Percentiles rank a stretch among this genome's conserved stretches.
Evolutionary conservation across 1,139 yeast species (phyloP).

Genomic region (Wickerhamomyces sp.): DNA sequence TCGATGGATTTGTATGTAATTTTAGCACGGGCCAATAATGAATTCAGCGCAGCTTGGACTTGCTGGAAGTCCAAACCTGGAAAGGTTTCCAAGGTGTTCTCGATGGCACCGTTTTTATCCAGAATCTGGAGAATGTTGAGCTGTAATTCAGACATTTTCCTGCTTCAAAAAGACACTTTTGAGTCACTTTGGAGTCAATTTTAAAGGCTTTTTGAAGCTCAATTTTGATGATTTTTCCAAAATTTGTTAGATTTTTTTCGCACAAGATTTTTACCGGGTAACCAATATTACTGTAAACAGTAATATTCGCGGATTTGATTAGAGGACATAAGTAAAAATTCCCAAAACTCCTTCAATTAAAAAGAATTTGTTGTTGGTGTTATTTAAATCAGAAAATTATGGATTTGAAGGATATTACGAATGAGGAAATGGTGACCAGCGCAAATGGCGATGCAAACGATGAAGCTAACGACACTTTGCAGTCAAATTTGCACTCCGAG

Average conservation of each 20-base stretch:
- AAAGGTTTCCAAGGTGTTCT: slow-evolving; percentile 58
- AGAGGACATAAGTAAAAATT: neutral
- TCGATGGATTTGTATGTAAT: slow-evolving; percentile 71
- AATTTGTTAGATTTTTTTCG: too few relatives aligned
- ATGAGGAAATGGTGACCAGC: neutral
- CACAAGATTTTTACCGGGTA: too few relatives aligned
- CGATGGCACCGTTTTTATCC: slow-evolving; percentile 54
- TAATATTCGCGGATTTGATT: neutral
- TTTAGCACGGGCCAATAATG: slow-evolving; percentile 83
- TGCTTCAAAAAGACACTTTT: neutral
- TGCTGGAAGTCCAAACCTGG: slow-evolving; percentile 49
- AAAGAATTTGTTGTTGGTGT: neutral
- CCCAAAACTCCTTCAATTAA: neutral
- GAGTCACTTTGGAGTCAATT: too few relatives aligned
- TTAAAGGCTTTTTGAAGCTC: neutral
- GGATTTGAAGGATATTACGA: neutral
- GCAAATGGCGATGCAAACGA: neutral
- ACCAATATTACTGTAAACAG: too few relatives aligned
- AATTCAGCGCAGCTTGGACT: slow-evolving; percentile 75
- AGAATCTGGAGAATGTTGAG: slow-evolving; percentile 53
- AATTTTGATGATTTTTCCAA: neutral
- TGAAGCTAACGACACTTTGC: neutral
- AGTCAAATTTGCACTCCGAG: neutral
- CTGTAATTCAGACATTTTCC: slow-evolving; percentile 34
- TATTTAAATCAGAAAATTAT: neutral